Evolutionary conservation across 1,284 basidiomycete species (phyloP).

Genomic region (Trametes hirsuta): DNA sequence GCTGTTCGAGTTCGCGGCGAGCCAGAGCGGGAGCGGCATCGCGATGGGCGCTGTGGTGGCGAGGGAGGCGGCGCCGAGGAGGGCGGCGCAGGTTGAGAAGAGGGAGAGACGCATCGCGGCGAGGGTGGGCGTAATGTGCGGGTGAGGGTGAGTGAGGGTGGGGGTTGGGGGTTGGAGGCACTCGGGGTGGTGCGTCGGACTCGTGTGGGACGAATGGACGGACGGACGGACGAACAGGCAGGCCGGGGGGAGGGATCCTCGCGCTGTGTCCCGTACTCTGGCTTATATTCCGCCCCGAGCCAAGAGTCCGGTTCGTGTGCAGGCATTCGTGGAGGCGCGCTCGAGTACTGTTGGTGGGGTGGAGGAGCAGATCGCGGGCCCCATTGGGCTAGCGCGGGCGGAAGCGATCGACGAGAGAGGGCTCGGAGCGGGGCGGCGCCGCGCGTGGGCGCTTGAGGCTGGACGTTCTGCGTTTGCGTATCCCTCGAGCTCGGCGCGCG

Average conservation of each 20-base stretch:
- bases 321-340: neutral
- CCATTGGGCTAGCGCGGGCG: neutral
- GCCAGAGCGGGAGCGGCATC: slow-evolving; percentile 13
- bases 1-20: slow-evolving; percentile 5
- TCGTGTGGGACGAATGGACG: neutral
- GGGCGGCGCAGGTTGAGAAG: neutral
- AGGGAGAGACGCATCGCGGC: neutral
- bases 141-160: neutral
- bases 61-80: neutral
- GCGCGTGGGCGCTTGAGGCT: neutral
- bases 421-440: neutral
- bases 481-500: neutral
- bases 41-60: neutral
- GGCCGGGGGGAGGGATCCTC: too few relatives aligned
- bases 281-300: neutral
- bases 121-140: neutral
- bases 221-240: too few relatives aligned
- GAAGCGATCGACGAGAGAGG: slow-evolving; percentile 5
- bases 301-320: too few relatives aligned
- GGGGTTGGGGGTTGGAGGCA: neutral
- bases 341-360: neutral
- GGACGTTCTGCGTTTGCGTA: neutral
- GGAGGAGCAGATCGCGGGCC: neutral
- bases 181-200: neutral
- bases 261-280: neutral